Conservation (phyloP, 208 protist genomes). For the Leishmania mexicana region DNA sequence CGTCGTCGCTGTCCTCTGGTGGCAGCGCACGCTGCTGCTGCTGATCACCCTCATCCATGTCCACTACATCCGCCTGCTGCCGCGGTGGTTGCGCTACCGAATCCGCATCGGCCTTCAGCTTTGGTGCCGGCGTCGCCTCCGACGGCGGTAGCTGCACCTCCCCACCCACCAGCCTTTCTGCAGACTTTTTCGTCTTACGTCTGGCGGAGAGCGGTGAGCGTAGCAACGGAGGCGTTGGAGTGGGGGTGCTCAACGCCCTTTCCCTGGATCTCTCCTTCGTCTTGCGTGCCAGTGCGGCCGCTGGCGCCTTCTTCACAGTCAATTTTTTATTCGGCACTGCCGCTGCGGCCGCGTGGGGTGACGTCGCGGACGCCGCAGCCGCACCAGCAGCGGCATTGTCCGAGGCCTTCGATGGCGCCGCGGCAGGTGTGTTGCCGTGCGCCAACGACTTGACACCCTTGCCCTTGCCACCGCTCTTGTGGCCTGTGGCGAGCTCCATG, state of each 20-base stretch:
- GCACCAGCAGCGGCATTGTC: not conserved
- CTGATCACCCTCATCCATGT: not conserved
- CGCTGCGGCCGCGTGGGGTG: not conserved
- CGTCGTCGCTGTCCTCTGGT: constrained; percentile 6
- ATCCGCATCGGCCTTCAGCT: no score
- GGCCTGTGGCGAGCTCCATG: not conserved
- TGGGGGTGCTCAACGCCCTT: not conserved
- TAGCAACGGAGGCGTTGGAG: not conserved
- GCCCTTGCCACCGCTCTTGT: not conserved
- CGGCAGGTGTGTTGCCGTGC: not conserved
- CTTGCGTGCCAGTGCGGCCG: not conserved
- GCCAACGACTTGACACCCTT: not conserved
- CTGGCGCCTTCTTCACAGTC: not conserved
- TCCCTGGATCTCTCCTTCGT: not conserved
- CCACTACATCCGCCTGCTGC: not conserved
- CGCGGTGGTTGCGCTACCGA: not conserved
- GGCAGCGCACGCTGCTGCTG: not conserved
- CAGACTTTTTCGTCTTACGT: not conserved
- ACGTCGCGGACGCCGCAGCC: not conserved
- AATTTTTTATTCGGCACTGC: not conserved
- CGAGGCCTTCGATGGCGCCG: not conserved
- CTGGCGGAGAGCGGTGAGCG: not conserved
- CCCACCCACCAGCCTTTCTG: not conserved
- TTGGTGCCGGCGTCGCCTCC: not conserved
- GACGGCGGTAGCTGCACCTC: not conserved